Conservation (phyloP, 352 stramenopile species). For the Phytophthora hybrid region DNA sequence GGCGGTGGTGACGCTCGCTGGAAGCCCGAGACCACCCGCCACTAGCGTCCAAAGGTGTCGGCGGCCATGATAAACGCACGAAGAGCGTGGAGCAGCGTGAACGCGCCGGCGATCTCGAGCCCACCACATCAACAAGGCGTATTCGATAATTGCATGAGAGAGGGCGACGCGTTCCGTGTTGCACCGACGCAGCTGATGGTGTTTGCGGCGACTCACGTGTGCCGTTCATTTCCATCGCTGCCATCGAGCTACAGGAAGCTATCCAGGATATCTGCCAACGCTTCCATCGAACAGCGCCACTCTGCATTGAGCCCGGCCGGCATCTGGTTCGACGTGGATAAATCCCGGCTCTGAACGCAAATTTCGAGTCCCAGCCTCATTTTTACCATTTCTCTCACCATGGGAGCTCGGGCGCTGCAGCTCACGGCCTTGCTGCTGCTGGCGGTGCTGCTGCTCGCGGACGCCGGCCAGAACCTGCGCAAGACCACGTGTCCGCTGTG, state of each 20-base stretch:
- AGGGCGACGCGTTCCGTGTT: slow-evolving; percentile 17
- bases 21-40: no score
- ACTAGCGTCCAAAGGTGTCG: no score
- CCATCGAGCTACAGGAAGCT: neutral
- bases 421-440: slow-evolving; percentile 38
- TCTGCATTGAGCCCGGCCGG: neutral
- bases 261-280: no score
- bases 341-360: slow-evolving; percentile 19
- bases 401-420: slow-evolving; percentile 31
- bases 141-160: slow-evolving; percentile 27
- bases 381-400: slow-evolving; percentile 27
- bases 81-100: no score
- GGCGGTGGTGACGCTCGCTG: no score
- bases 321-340: slow-evolving; percentile 20
- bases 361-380: slow-evolving; percentile 19
- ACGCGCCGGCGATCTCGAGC: neutral
- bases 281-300: slow-evolving; percentile 18
- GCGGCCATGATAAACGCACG: no score
- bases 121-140: neutral
- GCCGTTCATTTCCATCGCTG: slow-evolving; percentile 22
- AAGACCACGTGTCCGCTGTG: slow-evolving; percentile 67
- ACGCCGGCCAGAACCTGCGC: slow-evolving; percentile 60
- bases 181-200: slow-evolving; percentile 20
- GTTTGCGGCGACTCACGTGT: neutral
- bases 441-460: slow-evolving; percentile 16